A percentile compares a stretch with the other conserved stretches of the same genome.
Conservation (phyloP, 1,139 yeast species). For the Suhomyces choctaworum region DNA sequence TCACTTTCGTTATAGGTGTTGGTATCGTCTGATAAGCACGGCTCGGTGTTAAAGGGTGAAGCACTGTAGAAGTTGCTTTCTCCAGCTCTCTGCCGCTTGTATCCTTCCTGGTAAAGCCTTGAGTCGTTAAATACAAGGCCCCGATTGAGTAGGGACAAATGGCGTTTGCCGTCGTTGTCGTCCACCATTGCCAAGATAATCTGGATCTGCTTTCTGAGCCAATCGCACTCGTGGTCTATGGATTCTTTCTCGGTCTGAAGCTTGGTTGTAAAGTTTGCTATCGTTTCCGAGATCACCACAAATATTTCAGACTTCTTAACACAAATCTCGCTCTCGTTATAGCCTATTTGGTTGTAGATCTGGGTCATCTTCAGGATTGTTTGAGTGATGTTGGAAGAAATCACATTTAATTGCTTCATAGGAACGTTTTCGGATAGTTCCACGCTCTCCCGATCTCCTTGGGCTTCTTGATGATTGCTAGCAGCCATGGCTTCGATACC, state of each 20-base stretch:
- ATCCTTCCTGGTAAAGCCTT: slow-evolving; percentile 33
- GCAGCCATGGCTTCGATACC: no score
- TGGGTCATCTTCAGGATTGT: slow-evolving; percentile 35
- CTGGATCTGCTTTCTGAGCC: slow-evolving; percentile 47
- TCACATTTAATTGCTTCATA: slow-evolving; percentile 3
- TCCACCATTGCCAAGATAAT: slow-evolving; percentile 44
- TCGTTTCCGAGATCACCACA: slow-evolving; percentile 41
- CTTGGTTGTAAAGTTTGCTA: slow-evolving; percentile 32
- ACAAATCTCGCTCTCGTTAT: slow-evolving; percentile 34
- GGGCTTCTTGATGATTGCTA: no score
- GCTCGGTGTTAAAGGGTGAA: slow-evolving; percentile 31
- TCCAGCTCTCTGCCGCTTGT: slow-evolving; percentile 28
- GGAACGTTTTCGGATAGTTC: background rate
- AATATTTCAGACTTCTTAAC: slow-evolving; percentile 42
- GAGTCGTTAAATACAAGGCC: slow-evolving; percentile 33
- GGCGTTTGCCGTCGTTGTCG: slow-evolving; percentile 34
- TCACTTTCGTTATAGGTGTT: slow-evolving; percentile 28
- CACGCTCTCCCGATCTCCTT: no score
- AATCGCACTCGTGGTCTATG: slow-evolving; percentile 48
- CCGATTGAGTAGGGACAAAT: slow-evolving; percentile 26
- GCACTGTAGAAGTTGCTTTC: slow-evolving; percentile 23
- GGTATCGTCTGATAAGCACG: slow-evolving; percentile 10
- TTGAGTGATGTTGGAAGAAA: slow-evolving; percentile 24
- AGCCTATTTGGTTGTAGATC: slow-evolving; percentile 43
- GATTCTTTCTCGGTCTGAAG: slow-evolving; percentile 40